Conservation (phyloP, 73 alveolate genomes). For the Paramecium pentaurelia region DNA sequence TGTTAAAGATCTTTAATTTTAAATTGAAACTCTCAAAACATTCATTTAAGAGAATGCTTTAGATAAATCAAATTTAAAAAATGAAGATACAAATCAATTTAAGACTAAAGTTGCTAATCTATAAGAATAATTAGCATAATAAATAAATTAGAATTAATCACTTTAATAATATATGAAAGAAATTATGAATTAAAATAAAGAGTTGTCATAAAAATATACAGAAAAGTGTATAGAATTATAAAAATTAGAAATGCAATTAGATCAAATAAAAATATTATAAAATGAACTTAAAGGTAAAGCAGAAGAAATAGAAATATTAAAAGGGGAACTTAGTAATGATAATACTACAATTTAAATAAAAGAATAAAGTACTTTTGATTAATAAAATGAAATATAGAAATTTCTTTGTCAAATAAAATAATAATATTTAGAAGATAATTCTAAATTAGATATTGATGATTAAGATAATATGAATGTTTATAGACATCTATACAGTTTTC, state of each 20-base stretch:
- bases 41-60: not conserved
- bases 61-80: not conserved
- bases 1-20: not conserved
- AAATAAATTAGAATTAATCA: not conserved
- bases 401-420: not conserved
- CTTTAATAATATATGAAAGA: not conserved
- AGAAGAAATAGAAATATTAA: conserved; percentile 17
- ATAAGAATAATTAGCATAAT: not conserved
- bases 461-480: not conserved
- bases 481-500: not conserved
- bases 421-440: not conserved
- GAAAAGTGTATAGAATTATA: not conserved
- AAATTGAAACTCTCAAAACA: not conserved
- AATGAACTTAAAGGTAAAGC: conserved; percentile 19
- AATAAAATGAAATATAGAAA: conserved; percentile 18
- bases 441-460: not conserved
- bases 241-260: not conserved
- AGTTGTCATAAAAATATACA: not conserved
- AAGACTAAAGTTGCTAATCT: not conserved
- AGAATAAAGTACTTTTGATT: not conserved
- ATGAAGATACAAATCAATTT: not conserved
- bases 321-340: not conserved
- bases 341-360: not conserved
- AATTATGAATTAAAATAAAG: not conserved
- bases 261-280: not conserved